Base-by-base conservation (phyloP, 2,329 filamentous ascomycete genomes). In the Xylaria sp. region DNA sequence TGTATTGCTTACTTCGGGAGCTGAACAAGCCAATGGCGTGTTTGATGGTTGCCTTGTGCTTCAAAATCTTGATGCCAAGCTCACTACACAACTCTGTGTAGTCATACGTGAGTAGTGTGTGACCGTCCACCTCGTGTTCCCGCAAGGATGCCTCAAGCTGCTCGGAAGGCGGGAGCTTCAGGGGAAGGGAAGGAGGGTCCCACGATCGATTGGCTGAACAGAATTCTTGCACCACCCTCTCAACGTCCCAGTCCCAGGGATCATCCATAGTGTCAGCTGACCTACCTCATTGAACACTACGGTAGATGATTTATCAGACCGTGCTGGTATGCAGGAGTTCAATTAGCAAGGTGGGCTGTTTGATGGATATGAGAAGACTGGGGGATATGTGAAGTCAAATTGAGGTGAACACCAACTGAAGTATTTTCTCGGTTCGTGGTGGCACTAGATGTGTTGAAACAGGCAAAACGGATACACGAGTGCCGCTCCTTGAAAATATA, bases 181-280 rank as follows among this genome's bases (percentile, higher is more conserved):
- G 59, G 17, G 59, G 57, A 21, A 66, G 66, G 59, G 39, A 71
- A 44, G 72, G 71, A 49, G 68, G 66, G 39, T 60, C 62, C 80
- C 81, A 83, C 8, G 82, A 78, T 44, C 76, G 75, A 2, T 76
- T 66, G 1, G 75, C 65, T 19, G 80, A 76, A 66, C 87, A 91
- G 2, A 95, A 76, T 64, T 87, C 85, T 16, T 77, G 69, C 8
- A 89, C 80, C 9, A 95, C 83, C 34, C 85, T 79, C 37, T 88
- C 84, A 26, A 86, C 77, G 34, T 81, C 80, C 91, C 91, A 96
- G 49, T 80, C 66, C 70, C 86, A 88, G n/a, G 91, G 91, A 71
- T 96, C 90, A 51, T 73, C 66, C 64, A 68, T 66, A 9, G 50
- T 58, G 39, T 48, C 39, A 18, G 19, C 38, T 53, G 42, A 39